Conservation (phyloP, 352 stramenopile species). For the Aphanomyces stellatus region DNA sequence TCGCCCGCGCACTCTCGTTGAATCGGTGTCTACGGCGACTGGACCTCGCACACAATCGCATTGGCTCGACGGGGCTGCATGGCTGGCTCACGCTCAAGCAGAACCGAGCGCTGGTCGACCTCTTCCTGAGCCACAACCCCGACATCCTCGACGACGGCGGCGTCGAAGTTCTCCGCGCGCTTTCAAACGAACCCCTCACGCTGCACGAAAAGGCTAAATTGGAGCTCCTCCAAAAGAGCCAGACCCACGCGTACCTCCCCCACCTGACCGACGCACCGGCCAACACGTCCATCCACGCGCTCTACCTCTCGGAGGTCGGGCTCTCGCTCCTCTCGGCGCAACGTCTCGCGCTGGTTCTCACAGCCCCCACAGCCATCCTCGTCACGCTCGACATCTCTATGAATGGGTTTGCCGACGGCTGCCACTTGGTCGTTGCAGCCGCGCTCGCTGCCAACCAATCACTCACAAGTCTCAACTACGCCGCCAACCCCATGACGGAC, state of each 20-base stretch:
- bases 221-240: constrained; percentile 37
- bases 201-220: constrained; percentile 36
- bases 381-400: constrained; percentile 38
- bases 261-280: constrained; percentile 17
- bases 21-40: constrained; percentile 37
- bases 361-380: constrained; percentile 52
- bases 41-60: constrained; percentile 64
- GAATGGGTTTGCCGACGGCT: constrained; percentile 33
- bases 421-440: constrained; percentile 35
- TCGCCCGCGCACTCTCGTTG: constrained; percentile 38
- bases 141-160: constrained; percentile 45
- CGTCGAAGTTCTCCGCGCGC: constrained; percentile 38
- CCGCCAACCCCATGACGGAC: constrained; percentile 50
- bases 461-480: constrained; percentile 43
- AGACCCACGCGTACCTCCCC: constrained; percentile 22
- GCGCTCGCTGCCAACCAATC: constrained; percentile 40
- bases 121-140: constrained; percentile 60
- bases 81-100: constrained; percentile 53
- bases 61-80: constrained; percentile 41
- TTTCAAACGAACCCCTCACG: constrained; percentile 33
- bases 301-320: background rate
- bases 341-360: constrained; percentile 25
- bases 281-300: constrained; percentile 6
- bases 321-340: background rate
- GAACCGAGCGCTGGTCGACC: constrained; percentile 39